phyloP scores from a whole-genome alignment of 768 basidiomycete species.

The Amanita molliuscula region DNA sequence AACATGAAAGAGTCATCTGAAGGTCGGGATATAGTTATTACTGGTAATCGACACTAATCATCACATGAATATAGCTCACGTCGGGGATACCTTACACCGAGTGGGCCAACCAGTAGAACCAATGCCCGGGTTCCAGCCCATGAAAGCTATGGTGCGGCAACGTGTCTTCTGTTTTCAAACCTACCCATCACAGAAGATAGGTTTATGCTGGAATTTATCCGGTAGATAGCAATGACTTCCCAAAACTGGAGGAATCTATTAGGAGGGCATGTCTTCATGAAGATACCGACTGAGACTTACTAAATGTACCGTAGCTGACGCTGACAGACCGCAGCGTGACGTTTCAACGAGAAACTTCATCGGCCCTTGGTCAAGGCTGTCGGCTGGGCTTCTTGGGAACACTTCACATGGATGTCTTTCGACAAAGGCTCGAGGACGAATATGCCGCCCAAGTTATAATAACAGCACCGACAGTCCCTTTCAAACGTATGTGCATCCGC shows the following conservation, averaged over 20 bases:
- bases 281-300: constrained; percentile 6
- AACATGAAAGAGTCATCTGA: constrained; percentile 98
- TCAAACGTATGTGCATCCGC: constrained; percentile 49
- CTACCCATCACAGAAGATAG: constrained; percentile 25
- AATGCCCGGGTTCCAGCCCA: constrained; percentile 84
- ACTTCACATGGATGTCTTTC: constrained; percentile 93
- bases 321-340: constrained; percentile 86
- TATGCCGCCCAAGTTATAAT: constrained; percentile 91
- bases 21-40: constrained; percentile 34
- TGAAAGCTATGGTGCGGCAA: constrained; percentile 78
- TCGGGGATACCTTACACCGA: constrained; percentile 88
- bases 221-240: constrained; percentile 82
- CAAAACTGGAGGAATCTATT: constrained; percentile 93
- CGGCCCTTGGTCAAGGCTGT: constrained; percentile 91
- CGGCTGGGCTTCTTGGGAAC: constrained; percentile 93
- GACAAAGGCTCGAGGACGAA: constrained; percentile 94
- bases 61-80: constrained; percentile 47
- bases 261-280: constrained; percentile 46
- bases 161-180: neutral
- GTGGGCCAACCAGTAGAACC: constrained; percentile 67
- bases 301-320: constrained; percentile 42
- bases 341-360: constrained; percentile 84
- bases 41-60: neutral
- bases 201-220: constrained; percentile 95
- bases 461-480: constrained; percentile 93